A percentile compares a stretch with the other conserved stretches of the same genome.
These are phyloP conservation scores for Solanum hybrid DNA, from an alignment of 305 asterid genomes.

Conservation along the genomic window DNA sequence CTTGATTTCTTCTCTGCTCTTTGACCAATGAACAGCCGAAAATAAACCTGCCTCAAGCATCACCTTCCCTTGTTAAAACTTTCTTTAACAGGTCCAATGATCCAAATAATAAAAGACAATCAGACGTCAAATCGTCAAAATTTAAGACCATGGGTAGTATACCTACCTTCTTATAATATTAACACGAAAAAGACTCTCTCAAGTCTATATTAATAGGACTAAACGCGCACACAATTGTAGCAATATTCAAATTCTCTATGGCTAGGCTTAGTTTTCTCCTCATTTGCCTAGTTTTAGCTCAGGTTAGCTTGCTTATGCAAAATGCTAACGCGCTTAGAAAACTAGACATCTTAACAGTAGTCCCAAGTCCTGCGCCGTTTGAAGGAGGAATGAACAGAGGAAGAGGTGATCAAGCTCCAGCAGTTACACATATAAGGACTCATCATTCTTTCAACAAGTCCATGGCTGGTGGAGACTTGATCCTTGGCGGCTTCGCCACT, in stretches of 20 bases:
- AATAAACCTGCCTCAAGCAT: conserved; percentile 8
- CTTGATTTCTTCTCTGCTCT: not conserved
- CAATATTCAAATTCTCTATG: conserved; percentile 6
- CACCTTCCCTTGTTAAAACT: conserved; percentile 14
- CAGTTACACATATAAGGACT: not conserved
- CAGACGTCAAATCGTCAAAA: not conserved
- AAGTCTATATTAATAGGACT: not conserved
- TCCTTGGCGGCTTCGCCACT: conserved; percentile 31
- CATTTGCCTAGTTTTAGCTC: not conserved
- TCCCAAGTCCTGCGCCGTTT: conserved; percentile 5
- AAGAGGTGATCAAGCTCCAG: not conserved
- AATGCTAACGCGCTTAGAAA: conserved; percentile 8
- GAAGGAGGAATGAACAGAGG: not conserved
- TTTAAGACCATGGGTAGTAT: not conserved
- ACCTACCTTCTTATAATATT: not conserved
- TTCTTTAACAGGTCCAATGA: conserved; percentile 7
- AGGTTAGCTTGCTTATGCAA: not conserved
- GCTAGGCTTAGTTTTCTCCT: conserved; percentile 9
- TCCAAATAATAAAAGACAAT: not conserved
- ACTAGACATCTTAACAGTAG: not conserved
- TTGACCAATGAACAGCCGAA: not conserved
- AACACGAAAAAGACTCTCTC: not conserved
- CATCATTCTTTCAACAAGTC: conserved; percentile 23
- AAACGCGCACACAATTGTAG: not conserved
- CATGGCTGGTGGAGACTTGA: conserved; percentile 30